Base-by-base conservation (phyloP, 139 green algal species). In the Closterium sp. region DNA sequence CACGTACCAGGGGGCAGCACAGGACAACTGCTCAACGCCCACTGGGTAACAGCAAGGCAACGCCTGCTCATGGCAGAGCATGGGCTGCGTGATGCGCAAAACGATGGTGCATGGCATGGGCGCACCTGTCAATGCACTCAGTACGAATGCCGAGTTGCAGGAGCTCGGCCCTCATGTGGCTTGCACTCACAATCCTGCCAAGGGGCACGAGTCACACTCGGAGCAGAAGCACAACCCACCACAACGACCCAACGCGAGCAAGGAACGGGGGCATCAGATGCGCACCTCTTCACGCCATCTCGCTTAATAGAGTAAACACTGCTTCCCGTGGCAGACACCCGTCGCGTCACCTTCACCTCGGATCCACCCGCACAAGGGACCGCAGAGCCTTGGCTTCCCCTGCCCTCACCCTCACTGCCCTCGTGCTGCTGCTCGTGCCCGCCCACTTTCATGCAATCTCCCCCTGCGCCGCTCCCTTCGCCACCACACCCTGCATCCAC, bases 91-190 rank as follows among this genome's bases (percentile, higher is more conserved):
- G 76, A 85, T n/a, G n/a, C n/a, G 43, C 43, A 69, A 4, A 69
- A 9, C 12, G 10, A 69, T 69, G 43, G 43, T 69, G 43, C 3
- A 9, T 12, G 8, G 43, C 3, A 25, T 16, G 43, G 43, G 12
- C 0, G 33, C 30, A 89, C 86, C 86, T 89, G 86, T 89, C 86
- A 89, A 83, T 33, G n/a, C 35, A 89, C n/a, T 43, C 30, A 33
- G 64, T 55, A 34, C 64, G 30, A 83, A 89, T 89, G n/a, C 86
- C 86, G 8, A 88, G 28, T 87, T 66, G 76, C 33, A 87, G 76
- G 8, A 91, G 28, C 25, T 86, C 34, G 8, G 12, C 33, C 28
- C 66, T 91, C 66, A 87, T 8, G 12, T 84, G 31, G 36, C 6
- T 36, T 31, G 25, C 16, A 21, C 31, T 84, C 66, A 87, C 36